Evolutionary conservation across 1,284 basidiomycete genomes (phyloP).

Genomic region (Gymnopus androsaceus): DNA sequence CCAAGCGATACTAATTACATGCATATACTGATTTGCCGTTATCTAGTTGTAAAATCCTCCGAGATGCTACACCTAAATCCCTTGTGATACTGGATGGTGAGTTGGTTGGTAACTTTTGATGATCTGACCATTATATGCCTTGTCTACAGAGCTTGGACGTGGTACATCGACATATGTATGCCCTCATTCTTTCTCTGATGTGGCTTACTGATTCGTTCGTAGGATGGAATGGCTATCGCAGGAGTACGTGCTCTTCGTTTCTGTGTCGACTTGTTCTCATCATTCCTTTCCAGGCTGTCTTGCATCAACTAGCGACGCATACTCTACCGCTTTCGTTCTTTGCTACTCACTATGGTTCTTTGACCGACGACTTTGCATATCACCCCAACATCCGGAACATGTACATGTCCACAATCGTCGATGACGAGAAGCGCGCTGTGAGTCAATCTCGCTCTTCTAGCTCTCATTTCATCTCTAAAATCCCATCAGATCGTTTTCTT

Average conservation of each 20-base stretch:
- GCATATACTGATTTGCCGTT: slow-evolving; percentile 6
- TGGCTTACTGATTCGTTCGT: slow-evolving; percentile 17
- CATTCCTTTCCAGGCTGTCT: slow-evolving; percentile 64
- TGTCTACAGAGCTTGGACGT: slow-evolving; percentile 76
- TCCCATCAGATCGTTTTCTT: slow-evolving; percentile 91
- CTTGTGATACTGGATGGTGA: slow-evolving; percentile 93
- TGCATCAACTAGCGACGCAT: slow-evolving; percentile 90
- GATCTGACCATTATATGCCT: slow-evolving; percentile 6
- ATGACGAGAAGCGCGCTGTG: slow-evolving; percentile 86
- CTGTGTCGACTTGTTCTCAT: slow-evolving; percentile 13
- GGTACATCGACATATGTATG: slow-evolving; percentile 84
- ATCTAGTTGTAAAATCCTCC: slow-evolving; percentile 83
- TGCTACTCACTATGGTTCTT: slow-evolving; percentile 85
- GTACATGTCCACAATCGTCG: slow-evolving; percentile 92
- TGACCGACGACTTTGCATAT: slow-evolving; percentile 86
- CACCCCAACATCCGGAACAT: slow-evolving; percentile 93
- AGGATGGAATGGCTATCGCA: slow-evolving; percentile 96
- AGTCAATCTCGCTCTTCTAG: slow-evolving; percentile 20
- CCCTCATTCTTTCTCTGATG: slow-evolving; percentile 20
- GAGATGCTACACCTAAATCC: slow-evolving; percentile 89
- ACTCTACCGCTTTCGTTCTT: slow-evolving; percentile 86
- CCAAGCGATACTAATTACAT: neutral
- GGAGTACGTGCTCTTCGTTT: slow-evolving; percentile 50
- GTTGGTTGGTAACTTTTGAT: slow-evolving; percentile 22
- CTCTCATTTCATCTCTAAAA: slow-evolving; percentile 9